Evolutionary conservation across 139 green algal genomes (phyloP).

Genomic region (Penium margaritaceum): DNA sequence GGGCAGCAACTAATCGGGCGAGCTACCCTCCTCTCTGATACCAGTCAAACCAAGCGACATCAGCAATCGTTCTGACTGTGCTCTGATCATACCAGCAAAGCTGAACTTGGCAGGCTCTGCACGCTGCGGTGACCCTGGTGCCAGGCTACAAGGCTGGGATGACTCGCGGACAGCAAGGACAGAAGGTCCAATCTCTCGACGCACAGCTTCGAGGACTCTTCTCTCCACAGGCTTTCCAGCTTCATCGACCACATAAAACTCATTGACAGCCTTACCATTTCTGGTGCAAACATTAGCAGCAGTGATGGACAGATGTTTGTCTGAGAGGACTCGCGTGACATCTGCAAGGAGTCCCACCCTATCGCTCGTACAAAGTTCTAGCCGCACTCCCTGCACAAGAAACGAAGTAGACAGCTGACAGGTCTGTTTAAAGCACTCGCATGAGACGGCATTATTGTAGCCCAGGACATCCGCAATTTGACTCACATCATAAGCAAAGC

Average conservation of each 20-base stretch:
- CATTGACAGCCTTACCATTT: constrained; percentile 24
- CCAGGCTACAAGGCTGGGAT: no score
- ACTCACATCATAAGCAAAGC: neutral
- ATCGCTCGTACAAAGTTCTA: constrained; percentile 34
- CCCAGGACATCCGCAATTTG: neutral
- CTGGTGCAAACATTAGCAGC: constrained; percentile 24
- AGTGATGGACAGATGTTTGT: constrained; percentile 26
- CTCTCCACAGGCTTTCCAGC: constrained; percentile 17
- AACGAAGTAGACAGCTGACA: neutral
- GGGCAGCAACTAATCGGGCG: no score
- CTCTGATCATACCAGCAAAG: no score
- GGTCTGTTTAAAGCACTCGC: no score
- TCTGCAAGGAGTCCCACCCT: constrained; percentile 32
- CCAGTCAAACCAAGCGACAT: no score
- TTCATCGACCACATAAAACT: constrained; percentile 31
- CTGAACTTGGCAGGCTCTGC: no score
- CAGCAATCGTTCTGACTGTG: no score
- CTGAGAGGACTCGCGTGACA: constrained; percentile 28
- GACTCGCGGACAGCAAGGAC: neutral
- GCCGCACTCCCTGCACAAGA: constrained; percentile 21
- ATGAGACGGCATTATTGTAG: no score
- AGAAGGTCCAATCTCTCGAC: constrained; percentile 25
- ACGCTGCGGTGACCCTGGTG: no score
- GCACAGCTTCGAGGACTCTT: constrained; percentile 24
- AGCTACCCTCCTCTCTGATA: no score